Conservation (phyloP, 106 monocot species). For the Gastrodia elata region DNA sequence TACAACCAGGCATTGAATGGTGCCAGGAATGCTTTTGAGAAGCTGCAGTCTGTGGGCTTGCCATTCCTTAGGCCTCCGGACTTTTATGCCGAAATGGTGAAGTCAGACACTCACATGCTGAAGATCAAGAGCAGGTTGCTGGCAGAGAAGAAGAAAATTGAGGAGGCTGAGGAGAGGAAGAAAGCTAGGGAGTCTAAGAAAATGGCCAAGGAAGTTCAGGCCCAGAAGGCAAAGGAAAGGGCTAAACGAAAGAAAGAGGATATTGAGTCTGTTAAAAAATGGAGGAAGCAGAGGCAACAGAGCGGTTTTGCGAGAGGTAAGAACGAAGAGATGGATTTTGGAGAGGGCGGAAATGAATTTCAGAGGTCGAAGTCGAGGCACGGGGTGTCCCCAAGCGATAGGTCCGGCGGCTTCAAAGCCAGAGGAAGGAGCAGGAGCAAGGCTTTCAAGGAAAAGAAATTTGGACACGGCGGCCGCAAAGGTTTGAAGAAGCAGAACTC, state of each 20-base stretch:
- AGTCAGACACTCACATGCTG: constrained; percentile 77
- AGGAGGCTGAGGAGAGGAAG: constrained; percentile 88
- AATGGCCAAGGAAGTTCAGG: constrained; percentile 74
- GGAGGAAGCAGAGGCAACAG: constrained; percentile 92
- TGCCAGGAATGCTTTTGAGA: constrained; percentile 52
- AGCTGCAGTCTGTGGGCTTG: constrained; percentile 39
- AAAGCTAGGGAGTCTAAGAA: constrained; percentile 85
- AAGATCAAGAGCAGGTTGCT: constrained; percentile 76
- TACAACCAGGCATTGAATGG: constrained; percentile 82
- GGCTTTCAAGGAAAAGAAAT: constrained; percentile 44
- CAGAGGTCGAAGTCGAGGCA: constrained; percentile 36
- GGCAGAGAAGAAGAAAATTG: constrained; percentile 78
- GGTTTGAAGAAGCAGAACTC: constrained; percentile 85
- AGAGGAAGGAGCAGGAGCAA: constrained; percentile 38
- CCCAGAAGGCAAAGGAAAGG: constrained; percentile 64
- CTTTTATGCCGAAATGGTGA: constrained; percentile 96
- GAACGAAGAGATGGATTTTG: constrained; percentile 31
- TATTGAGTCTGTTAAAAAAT: constrained; percentile 84
- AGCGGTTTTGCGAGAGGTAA: constrained; percentile 55
- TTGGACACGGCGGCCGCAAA: constrained; percentile 83
- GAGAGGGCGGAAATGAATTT: constrained; percentile 25
- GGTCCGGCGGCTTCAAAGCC: constrained; percentile 47
- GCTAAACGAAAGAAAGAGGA: constrained; percentile 81
- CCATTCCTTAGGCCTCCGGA: constrained; percentile 86
- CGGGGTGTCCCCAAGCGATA: constrained; percentile 62